phyloP scores from a whole-genome alignment of 495 filamentous ascomycete genomes.

The Penicillium fimorum region DNA sequence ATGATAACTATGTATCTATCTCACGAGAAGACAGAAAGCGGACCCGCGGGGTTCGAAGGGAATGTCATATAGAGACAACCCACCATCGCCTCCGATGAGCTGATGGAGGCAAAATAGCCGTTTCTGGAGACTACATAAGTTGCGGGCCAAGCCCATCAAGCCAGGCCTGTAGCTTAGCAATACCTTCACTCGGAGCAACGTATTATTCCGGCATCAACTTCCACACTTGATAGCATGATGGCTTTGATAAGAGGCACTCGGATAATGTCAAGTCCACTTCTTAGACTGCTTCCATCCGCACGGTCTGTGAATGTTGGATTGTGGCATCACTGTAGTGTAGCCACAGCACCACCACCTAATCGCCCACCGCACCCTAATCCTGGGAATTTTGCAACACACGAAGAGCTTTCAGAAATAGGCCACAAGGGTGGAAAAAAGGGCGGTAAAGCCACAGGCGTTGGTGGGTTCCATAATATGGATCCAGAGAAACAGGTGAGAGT shows the following conservation, averaged over 20 bases:
- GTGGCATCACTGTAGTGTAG: constrained; percentile 10
- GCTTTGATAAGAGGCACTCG: background rate
- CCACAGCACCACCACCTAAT: constrained; percentile 19
- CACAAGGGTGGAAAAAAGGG: constrained; percentile 45
- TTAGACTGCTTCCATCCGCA: constrained; percentile 3
- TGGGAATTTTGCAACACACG: constrained; percentile 50
- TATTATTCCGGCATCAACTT: background rate
- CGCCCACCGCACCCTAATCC: constrained; percentile 47
- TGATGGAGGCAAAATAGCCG: background rate
- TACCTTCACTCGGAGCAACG: background rate
- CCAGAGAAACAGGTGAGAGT: constrained; percentile 47
- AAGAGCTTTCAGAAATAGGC: constrained; percentile 7
- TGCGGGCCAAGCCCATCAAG: background rate
- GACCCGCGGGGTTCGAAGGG: background rate
- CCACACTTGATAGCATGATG: background rate
- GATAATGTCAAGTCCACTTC: constrained; percentile 10
- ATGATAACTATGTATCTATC: background rate
- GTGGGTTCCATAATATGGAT: constrained; percentile 36
- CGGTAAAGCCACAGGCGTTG: constrained; percentile 20
- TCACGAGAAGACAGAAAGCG: background rate
- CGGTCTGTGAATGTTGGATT: constrained; percentile 7
- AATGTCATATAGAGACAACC: background rate
- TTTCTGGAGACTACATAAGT: constrained; percentile 1
- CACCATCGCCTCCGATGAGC: constrained; percentile 1
- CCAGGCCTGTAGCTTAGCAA: background rate